Evolutionary conservation across 352 stramenopile species (phyloP).

Genomic region (Lagenidium sp.): DNA sequence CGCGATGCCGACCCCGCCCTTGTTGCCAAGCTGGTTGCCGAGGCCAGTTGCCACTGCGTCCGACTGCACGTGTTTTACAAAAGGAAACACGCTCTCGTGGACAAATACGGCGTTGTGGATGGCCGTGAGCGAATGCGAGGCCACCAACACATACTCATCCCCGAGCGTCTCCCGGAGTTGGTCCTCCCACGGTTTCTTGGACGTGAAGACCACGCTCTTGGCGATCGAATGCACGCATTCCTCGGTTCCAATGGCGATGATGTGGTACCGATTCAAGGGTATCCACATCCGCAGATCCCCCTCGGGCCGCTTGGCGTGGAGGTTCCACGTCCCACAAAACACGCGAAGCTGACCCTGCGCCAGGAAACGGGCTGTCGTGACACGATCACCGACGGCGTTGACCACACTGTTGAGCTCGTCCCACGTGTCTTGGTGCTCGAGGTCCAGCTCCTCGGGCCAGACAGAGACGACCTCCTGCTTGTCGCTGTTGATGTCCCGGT

Average conservation of each 20-base stretch:
- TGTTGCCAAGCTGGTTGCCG: slow-evolving; percentile 94
- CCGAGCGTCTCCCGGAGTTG: slow-evolving; percentile 49
- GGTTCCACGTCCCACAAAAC: slow-evolving; percentile 83
- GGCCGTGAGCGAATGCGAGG: slow-evolving; percentile 86
- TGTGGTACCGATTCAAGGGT: slow-evolving; percentile 71
- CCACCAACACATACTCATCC: slow-evolving; percentile 83
- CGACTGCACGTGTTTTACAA: slow-evolving; percentile 84
- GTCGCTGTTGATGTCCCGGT: neutral
- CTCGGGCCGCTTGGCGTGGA: slow-evolving; percentile 62
- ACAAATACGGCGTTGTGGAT: slow-evolving; percentile 93
- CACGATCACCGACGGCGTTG: slow-evolving; percentile 12
- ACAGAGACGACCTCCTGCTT: slow-evolving; percentile 14
- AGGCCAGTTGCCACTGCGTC: slow-evolving; percentile 90
- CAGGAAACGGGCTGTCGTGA: slow-evolving; percentile 31
- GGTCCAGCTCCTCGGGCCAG: slow-evolving; percentile 48
- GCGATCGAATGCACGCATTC: slow-evolving; percentile 92
- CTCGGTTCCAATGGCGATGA: slow-evolving; percentile 87
- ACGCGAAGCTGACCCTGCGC: slow-evolving; percentile 38
- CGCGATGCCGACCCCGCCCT: slow-evolving; percentile 90
- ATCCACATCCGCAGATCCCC: slow-evolving; percentile 67
- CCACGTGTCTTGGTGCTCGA: slow-evolving; percentile 39
- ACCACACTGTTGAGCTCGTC: slow-evolving; percentile 31
- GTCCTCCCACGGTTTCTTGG: slow-evolving; percentile 79
- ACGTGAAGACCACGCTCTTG: slow-evolving; percentile 90
- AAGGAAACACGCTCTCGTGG: slow-evolving; percentile 73